Evolutionary conservation across 2,329 filamentous ascomycete species (phyloP), one percentile per base, ranked within the genome.

Genomic region (Ophiosphaerella narmari): DNA sequence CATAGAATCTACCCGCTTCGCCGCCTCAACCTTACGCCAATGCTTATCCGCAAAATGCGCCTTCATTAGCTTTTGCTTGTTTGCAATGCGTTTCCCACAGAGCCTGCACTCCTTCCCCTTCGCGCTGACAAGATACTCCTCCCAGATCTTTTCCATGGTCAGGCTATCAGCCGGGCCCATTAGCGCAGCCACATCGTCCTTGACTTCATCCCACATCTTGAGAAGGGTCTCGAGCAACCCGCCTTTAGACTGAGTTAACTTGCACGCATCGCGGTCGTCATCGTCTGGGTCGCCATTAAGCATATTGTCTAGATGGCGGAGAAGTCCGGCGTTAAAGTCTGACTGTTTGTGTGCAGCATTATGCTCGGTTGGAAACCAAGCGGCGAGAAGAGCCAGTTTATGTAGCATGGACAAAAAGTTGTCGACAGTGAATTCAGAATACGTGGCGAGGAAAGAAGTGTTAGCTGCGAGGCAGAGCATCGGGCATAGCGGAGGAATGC

Each of bases 401-500:
- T 12, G 45, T 13, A 59, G 35, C 40, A 52, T 57, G n/a, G 35
- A 23, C 1, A 50, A 18, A 33, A 62, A 54, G 12, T 56, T 35
- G 4, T 26, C 18, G 1, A 43, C 38, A 1, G 55, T 52, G 31
- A 62, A 14, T 2, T 51, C 14, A 2, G 46, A 49, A 39, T 57
- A 53, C 2, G 39, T 52, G 0, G 52, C 54, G 0, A 65, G 36
- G 5, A 60, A 47, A 0, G 55, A 52, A 1, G 51, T 50, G 13
- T 52, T 26, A 2, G 46, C 39, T 13, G 55, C 24, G 4, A 63
- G 21, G 2, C 54, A 54, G 12, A 59, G 12, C 14, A 59, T 40
- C 2, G 49, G 49, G 39, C 54, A 60, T 35, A 52, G 57, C 9
- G 62, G 57, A 7, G 62, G 60, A 4, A 65, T 35, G 11, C 50